These are phyloP conservation scores for Wilcoxina mikolae DNA, from an alignment of 495 filamentous ascomycete genomes.

Conservation along the genomic window DNA sequence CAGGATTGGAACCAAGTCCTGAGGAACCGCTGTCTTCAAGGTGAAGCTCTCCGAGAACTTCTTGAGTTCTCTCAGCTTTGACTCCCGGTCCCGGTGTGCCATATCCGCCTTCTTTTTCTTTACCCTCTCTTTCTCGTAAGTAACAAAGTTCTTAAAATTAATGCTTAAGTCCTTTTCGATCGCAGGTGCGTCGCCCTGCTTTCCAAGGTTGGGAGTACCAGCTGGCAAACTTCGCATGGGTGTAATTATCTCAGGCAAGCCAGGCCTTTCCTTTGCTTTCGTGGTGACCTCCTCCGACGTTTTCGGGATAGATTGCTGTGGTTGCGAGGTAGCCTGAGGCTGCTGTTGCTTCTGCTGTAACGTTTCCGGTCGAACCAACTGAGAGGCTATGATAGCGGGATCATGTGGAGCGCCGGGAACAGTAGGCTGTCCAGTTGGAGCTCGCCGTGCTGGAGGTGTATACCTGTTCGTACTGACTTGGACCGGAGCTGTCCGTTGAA, in stretches of 20 bases:
- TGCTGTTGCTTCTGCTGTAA: constrained; percentile 30
- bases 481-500: constrained; percentile 44
- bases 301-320: constrained; percentile 15
- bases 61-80: constrained; percentile 85
- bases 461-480: constrained; percentile 60
- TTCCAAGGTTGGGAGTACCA: not conserved
- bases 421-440: constrained; percentile 55
- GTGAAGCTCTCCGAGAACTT: constrained; percentile 93
- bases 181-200: constrained; percentile 6
- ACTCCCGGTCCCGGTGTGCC: constrained; percentile 57
- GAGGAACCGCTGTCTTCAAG: constrained; percentile 75
- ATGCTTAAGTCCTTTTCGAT: constrained; percentile 16
- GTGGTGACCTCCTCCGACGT: not conserved
- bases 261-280: constrained; percentile 27
- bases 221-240: constrained; percentile 15
- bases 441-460: constrained; percentile 71
- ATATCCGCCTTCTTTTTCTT: constrained; percentile 57
- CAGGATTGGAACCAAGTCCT: constrained; percentile 83
- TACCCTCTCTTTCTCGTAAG: constrained; percentile 55
- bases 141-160: constrained; percentile 31
- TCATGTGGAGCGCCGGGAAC: constrained; percentile 61
- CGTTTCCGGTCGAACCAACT: constrained; percentile 43
- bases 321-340: constrained; percentile 23
- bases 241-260: constrained; percentile 20
- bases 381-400: constrained; percentile 67